Percentiles rank a stretch among this genome's conserved stretches.
Conservation (phyloP, 1,139 yeast species). For the Saccharomyces hybrid region DNA sequence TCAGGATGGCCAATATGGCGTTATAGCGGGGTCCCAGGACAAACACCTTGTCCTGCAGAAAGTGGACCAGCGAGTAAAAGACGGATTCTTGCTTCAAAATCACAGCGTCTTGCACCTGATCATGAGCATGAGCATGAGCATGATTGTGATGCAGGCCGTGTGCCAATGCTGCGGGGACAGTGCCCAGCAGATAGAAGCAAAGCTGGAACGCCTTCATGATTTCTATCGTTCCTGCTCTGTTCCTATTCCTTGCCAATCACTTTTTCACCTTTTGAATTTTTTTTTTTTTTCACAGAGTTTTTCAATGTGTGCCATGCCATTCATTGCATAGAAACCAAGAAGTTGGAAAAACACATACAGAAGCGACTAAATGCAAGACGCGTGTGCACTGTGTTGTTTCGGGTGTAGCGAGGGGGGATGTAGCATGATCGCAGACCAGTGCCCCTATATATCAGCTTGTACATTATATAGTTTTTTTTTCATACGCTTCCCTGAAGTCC, state of each 20-base stretch:
- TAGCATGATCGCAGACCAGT: no score
- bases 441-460: no score
- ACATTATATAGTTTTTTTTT: no score
- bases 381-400: no score
- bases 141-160: slow-evolving; percentile 8
- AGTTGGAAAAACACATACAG: neutral
- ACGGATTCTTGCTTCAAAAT: neutral
- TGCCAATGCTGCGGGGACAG: neutral
- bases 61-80: neutral
- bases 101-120: neutral
- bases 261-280: neutral
- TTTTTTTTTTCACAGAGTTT: neutral
- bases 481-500: no score
- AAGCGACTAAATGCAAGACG: no score
- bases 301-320: neutral
- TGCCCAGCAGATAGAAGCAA: neutral
- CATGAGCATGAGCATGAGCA: slow-evolving; percentile 4
- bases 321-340: neutral
- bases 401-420: no score
- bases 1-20: slow-evolving; percentile 52
- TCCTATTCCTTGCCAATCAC: neutral
- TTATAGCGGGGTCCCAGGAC: slow-evolving; percentile 36
- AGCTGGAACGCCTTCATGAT: neutral
- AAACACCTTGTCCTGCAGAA: slow-evolving; percentile 9
- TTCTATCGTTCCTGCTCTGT: neutral